Conservation (phyloP, 176 grass and related monocot species). For the Musa troglodytarum region DNA sequence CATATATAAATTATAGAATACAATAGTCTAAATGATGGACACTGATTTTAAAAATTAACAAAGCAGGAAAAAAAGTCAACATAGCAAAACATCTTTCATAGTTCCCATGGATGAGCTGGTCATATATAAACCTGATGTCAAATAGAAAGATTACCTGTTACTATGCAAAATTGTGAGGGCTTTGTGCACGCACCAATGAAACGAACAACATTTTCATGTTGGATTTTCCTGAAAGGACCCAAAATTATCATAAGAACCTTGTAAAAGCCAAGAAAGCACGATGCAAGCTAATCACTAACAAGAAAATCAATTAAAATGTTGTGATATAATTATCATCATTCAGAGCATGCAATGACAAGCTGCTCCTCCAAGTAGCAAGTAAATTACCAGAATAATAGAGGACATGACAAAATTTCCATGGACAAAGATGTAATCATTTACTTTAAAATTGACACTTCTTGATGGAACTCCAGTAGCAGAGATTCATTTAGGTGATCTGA, state of each 20-base stretch:
- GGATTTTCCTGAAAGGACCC: conserved; percentile 69
- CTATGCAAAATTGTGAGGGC: conserved; percentile 77
- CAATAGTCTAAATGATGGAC: background rate
- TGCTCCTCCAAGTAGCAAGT: background rate
- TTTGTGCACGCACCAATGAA: conserved; percentile 97
- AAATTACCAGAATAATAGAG: background rate
- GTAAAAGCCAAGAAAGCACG: conserved; percentile 6
- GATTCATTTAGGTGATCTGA: conserved; percentile 82
- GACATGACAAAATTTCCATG: background rate
- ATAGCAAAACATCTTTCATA: background rate
- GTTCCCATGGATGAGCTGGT: background rate
- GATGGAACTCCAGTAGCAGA: conserved; percentile 70
- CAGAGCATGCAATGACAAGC: background rate
- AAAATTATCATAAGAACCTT: conserved; percentile 19
- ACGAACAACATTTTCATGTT: conserved; percentile 91
- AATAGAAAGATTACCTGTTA: conserved; percentile 62
- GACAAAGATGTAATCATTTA: conserved; percentile 23
- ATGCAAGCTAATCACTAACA: too few relatives aligned
- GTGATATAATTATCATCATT: background rate
- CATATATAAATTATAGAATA: background rate
- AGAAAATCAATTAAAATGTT: background rate
- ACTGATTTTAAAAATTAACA: background rate
- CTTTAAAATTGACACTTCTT: conserved; percentile 99
- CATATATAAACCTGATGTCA: background rate
- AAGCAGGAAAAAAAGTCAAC: background rate